phyloP scores from a whole-genome alignment of 352 stramenopile genomes.

The Globisporangium heterothallicum region DNA sequence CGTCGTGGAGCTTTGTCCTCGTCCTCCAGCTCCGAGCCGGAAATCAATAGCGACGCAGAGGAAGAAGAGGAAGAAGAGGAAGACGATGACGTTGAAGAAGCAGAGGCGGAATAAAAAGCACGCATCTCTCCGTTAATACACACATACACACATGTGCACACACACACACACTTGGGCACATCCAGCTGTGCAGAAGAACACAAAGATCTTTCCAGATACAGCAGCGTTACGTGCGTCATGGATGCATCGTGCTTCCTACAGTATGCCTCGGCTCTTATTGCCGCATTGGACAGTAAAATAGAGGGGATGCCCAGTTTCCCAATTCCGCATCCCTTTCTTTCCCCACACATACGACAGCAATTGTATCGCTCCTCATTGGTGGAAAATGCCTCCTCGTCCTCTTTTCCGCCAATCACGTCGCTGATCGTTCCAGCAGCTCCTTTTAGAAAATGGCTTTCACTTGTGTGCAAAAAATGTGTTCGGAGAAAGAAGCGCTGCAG shows the following conservation, averaged over 20 bases:
- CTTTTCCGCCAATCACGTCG: neutral
- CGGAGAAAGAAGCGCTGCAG: neutral
- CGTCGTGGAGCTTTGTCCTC: neutral
- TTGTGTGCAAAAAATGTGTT: no score
- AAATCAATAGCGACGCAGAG: conserved; percentile 16
- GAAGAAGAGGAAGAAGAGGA: conserved; percentile 21
- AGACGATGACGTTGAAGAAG: conserved; percentile 13
- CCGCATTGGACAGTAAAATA: no score
- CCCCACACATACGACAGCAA: neutral
- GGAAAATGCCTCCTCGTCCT: neutral
- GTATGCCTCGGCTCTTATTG: no score
- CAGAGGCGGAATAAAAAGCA: conserved; percentile 16
- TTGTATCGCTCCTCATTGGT: neutral
- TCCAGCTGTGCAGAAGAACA: no score
- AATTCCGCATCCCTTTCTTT: neutral
- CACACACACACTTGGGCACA: neutral
- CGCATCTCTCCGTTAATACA: neutral
- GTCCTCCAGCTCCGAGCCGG: neutral
- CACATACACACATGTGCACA: neutral
- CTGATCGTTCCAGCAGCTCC: neutral
- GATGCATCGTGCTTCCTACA: no score
- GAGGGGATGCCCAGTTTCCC: neutral
- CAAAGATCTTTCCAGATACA: neutral
- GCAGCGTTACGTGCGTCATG: neutral
- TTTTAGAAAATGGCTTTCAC: neutral